Conservation (phyloP, 225 moss, liverwort and hornwort genomes). For the Bryum argenteum region DNA sequence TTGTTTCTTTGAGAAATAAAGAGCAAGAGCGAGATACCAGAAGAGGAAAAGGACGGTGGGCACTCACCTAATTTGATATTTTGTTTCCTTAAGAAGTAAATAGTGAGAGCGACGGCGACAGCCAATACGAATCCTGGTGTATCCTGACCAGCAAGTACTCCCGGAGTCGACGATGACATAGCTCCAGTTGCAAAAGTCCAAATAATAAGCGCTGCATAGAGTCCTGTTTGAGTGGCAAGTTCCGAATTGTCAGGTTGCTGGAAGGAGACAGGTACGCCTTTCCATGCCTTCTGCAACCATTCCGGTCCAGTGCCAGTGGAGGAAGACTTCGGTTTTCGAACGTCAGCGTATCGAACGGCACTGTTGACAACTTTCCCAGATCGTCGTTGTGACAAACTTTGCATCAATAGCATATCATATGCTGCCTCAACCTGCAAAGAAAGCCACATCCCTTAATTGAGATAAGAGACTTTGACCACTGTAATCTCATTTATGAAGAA, state of each 20-base stretch:
- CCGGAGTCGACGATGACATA: slow-evolving; percentile 51
- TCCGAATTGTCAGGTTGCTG: slow-evolving; percentile 57
- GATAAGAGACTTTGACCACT: too few relatives aligned
- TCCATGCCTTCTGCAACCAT: slow-evolving; percentile 73
- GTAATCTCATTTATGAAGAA: too few relatives aligned
- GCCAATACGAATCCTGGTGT: slow-evolving; percentile 82
- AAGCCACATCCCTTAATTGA: neutral
- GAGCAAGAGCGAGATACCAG: too few relatives aligned
- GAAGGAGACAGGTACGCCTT: slow-evolving; percentile 67
- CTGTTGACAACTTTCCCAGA: slow-evolving; percentile 80
- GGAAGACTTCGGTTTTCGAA: slow-evolving; percentile 64
- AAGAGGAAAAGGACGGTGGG: neutral
- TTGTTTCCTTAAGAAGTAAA: slow-evolving; percentile 84
- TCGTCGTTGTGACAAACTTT: slow-evolving; percentile 77
- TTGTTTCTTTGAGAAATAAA: too few relatives aligned
- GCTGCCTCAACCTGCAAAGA: slow-evolving; percentile 81
- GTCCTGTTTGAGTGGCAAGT: slow-evolving; percentile 69
- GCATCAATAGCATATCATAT: slow-evolving; percentile 91
- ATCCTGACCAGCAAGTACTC: slow-evolving; percentile 69
- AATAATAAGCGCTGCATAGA: slow-evolving; percentile 65
- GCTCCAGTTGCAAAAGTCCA: slow-evolving; percentile 74
- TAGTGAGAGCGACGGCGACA: slow-evolving; percentile 73
- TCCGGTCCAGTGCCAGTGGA: slow-evolving; percentile 66
- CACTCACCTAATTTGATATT: slow-evolving; percentile 79
- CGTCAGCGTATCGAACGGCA: slow-evolving; percentile 79